Percentiles rank a stretch among this genome's conserved stretches.
Evolutionary conservation across 805 yeast genomes (phyloP).

Genomic region (Clavispora santaluciae): DNA sequence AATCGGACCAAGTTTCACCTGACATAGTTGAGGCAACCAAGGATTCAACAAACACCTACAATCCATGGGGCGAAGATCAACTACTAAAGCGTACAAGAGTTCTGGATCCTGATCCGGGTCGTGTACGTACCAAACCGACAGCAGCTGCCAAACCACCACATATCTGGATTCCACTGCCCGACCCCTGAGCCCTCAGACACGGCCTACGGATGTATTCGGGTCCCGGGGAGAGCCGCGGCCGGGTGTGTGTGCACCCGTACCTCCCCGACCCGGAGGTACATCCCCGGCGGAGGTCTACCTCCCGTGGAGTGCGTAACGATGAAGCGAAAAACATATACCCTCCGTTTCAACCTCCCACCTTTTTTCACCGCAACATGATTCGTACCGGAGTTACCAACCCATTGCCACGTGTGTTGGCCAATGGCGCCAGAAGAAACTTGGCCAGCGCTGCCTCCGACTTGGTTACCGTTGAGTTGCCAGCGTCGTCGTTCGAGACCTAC

Average conservation of each 20-base stretch:
- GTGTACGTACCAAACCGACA: too few species aligned
- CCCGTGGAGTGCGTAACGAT: slow-evolving; percentile 12
- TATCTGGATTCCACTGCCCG: too few species aligned
- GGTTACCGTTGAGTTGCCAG: slow-evolving; percentile 62
- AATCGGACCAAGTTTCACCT: too few species aligned
- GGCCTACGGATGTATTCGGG: too few species aligned
- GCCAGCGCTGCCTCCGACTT: slow-evolving; percentile 34
- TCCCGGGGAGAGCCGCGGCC: too few species aligned
- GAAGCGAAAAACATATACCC: slow-evolving; percentile 1
- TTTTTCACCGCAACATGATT: slow-evolving; percentile 12
- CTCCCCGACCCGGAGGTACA: slow-evolving; percentile 13
- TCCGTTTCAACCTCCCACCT: neutral
- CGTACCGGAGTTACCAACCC: slow-evolving; percentile 15
- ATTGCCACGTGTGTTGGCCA: slow-evolving; percentile 15
- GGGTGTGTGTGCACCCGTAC: slow-evolving; percentile 3
- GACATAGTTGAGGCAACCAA: too few species aligned
- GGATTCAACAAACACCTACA: too few species aligned
- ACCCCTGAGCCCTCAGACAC: too few species aligned
- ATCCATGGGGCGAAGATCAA: too few species aligned
- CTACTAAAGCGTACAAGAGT: too few species aligned
- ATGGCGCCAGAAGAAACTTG: slow-evolving; percentile 27
- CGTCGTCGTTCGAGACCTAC: slow-evolving; percentile 80
- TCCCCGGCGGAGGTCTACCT: slow-evolving; percentile 21
- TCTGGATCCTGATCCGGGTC: too few species aligned
- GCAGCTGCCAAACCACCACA: too few species aligned